A percentile compares a stretch with the other conserved stretches of the same genome.
These are phyloP conservation scores for Tulasnella sp. DNA, from an alignment of 768 basidiomycete species.

Conservation along the genomic window DNA sequence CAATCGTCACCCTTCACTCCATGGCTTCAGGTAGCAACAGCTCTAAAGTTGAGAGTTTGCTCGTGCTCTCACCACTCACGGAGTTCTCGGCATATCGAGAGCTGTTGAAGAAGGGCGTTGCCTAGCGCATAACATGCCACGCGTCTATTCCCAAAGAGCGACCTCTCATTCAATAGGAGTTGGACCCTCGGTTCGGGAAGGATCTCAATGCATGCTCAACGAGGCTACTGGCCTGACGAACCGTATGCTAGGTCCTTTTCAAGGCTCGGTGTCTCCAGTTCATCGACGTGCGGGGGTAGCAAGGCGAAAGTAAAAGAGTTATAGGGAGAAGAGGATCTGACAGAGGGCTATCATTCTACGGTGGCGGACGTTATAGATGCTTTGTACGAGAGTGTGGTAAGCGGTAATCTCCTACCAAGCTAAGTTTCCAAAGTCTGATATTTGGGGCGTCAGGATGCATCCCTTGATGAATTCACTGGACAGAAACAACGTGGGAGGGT, in stretches of 20 bases:
- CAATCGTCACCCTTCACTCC: background rate
- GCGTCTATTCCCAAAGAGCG: conserved; percentile 27
- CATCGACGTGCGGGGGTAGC: conserved; percentile 22
- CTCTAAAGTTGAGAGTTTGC: conserved; percentile 2
- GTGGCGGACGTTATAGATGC: conserved; percentile 81
- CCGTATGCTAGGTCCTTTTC: conserved; percentile 44
- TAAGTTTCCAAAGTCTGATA: too few relatives aligned
- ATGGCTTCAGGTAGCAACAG: background rate
- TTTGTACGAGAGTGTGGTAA: conserved; percentile 72
- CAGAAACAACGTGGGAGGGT: too few relatives aligned
- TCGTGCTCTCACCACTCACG: conserved; percentile 11
- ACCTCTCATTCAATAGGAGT: conserved; percentile 80
- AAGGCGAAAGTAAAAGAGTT: conserved; percentile 46
- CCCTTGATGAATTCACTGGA: conserved; percentile 69
- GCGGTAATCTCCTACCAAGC: too few relatives aligned
- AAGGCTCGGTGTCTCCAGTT: conserved; percentile 14
- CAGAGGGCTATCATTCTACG: conserved; percentile 68
- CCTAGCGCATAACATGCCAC: conserved; percentile 36
- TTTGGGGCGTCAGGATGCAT: too few relatives aligned
- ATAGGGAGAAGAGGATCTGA: conserved; percentile 66
- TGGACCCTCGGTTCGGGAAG: conserved; percentile 58
- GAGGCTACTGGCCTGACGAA: conserved; percentile 58
- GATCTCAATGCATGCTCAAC: conserved; percentile 61
- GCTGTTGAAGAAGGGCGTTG: conserved; percentile 47
- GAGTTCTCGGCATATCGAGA: conserved; percentile 46